Conservation (phyloP, 768 basidiomycete species). For the Kwoniella dendrophila region DNA sequence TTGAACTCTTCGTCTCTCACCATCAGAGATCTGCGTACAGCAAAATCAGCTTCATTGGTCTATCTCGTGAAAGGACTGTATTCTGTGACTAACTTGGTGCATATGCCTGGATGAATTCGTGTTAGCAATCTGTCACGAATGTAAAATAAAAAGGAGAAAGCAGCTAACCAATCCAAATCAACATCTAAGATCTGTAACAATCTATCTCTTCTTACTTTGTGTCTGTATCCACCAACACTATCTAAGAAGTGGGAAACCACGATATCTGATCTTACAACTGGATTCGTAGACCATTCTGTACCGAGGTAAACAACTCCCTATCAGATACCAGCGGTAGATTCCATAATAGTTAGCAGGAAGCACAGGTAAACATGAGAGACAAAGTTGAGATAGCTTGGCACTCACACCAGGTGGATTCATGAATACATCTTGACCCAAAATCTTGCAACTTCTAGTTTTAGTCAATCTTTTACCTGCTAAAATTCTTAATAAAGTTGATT, state of each 20-base stretch:
- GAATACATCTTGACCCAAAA: constrained; percentile 86
- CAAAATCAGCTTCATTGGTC: neutral
- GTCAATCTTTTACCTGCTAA: constrained; percentile 88
- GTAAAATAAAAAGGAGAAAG: neutral
- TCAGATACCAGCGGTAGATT: neutral
- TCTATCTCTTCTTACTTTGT: constrained; percentile 81
- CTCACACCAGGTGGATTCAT: constrained; percentile 69
- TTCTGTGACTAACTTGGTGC: constrained; percentile 28
- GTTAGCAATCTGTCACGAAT: neutral
- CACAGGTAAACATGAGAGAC: neutral
- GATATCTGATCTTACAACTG: constrained; percentile 91
- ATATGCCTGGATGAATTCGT: constrained; percentile 27
- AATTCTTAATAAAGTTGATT: constrained; percentile 93
- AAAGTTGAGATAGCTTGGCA: neutral
- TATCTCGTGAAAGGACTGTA: neutral
- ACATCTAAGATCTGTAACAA: constrained; percentile 91
- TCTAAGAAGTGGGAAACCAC: constrained; percentile 92
- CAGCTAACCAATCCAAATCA: constrained; percentile 72
- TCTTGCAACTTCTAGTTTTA: constrained; percentile 65
- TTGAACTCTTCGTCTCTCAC: constrained; percentile 89
- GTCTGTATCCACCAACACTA: constrained; percentile 91
- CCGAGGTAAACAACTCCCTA: constrained; percentile 81
- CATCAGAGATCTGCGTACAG: constrained; percentile 87
- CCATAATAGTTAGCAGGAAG: constrained; percentile 2
- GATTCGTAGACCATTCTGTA: constrained; percentile 98